Base-by-base conservation (phyloP, 257 asterid genomes). In the Nicotiana tomentosiformis region DNA sequence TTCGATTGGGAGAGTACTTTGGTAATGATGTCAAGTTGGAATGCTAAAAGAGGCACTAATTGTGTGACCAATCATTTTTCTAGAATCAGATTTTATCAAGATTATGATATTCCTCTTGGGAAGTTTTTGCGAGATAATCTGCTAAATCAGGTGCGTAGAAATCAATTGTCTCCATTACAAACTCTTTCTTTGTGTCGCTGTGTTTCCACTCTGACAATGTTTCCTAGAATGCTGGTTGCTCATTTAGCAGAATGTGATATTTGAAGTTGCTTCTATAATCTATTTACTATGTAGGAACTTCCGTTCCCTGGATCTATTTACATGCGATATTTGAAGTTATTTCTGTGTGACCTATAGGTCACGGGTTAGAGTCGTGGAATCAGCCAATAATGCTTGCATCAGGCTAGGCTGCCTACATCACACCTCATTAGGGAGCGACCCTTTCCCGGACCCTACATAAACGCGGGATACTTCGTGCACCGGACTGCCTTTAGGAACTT, bases 1-100 rank as follows among this genome's bases (percentile, higher is more conserved):
- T 89, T 93, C 85, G 97, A 95, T 84, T 91, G 97, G n/a, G 97
- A 93, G 89, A 94, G 99, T 83, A 95, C 94, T 82, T 89, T 92
- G 91, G 94, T 95, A 83, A 81, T 93, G 90, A 87, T 88, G 95
- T 95, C 99, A 14, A 91, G 90, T 69, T 90, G 91, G 58, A 93
- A 95, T 90, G 91, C 91, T 77, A 66, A 86, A 81, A 88, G 76
- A 67, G 97, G 98, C 80, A 91, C 86, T 70, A 89, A 93, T 76
- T 95, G 98, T 77, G 97, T 92, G 86, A 91, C 89, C 76, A 89
- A 92, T 20, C 97, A 91, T 84, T 91, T 93, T 88, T 91, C 97
- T 84, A 94, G 90, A 79, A 93, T 93, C 66, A 95, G 90, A 91
- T 95, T 95, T 78, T 95, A 95, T 87, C 85, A 88, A 83, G 90